Conservation (phyloP, 2,329 filamentous ascomycete species). For the Tolypocladium paradoxum region DNA sequence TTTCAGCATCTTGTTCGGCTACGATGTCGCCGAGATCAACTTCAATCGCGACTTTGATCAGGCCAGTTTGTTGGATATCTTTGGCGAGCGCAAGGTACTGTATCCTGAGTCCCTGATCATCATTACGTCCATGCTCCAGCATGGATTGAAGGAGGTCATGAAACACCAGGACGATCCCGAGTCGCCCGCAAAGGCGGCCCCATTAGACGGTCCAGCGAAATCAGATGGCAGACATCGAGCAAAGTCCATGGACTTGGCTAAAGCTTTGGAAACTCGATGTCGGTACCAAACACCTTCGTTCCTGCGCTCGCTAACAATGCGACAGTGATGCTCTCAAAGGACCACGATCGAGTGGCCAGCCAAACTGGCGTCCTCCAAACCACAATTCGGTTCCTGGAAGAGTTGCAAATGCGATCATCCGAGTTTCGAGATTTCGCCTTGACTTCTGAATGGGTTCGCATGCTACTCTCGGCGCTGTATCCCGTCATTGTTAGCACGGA, state of each 20-base stretch:
- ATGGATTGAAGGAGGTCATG: constrained; percentile 63
- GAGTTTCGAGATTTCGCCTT: constrained; percentile 76
- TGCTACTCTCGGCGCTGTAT: constrained; percentile 71
- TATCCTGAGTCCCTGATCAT: constrained; percentile 72
- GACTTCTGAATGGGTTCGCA: constrained; percentile 69
- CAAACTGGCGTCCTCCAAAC: constrained; percentile 61
- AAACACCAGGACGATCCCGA: constrained; percentile 50
- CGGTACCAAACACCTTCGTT: constrained; percentile 16
- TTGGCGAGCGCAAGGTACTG: constrained; percentile 56
- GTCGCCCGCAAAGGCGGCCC: constrained; percentile 30
- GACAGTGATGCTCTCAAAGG: constrained; percentile 18
- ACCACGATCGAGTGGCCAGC: constrained; percentile 33
- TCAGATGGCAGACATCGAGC: constrained; percentile 27
- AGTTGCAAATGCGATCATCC: constrained; percentile 65
- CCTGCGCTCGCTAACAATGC: constrained; percentile 6
- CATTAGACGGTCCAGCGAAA: constrained; percentile 3
- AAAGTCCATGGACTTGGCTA: constrained; percentile 56
- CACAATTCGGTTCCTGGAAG: constrained; percentile 67
- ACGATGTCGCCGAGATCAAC: constrained; percentile 65
- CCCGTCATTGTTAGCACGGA: constrained; percentile 83
- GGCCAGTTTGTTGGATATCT: constrained; percentile 62
- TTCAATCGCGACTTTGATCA: constrained; percentile 65
- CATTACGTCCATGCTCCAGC: constrained; percentile 78
- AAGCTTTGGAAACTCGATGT: constrained; percentile 46
- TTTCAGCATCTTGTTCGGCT: constrained; percentile 79